Evolutionary conservation across 306 rosid species (phyloP).

Genomic region (Senna tora): DNA sequence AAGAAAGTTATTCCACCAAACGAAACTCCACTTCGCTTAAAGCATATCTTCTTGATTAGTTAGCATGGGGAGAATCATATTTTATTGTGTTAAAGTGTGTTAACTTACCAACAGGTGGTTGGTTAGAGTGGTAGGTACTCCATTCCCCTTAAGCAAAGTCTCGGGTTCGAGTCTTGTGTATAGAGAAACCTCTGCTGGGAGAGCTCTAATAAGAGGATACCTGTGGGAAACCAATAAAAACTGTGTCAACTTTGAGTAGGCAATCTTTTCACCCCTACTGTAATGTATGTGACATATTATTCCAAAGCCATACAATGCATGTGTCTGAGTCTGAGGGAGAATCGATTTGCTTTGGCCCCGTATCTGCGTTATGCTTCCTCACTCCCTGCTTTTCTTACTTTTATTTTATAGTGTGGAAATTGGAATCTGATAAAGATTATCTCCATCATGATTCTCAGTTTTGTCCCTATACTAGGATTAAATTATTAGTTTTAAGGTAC

Average conservation of each 20-base stretch:
- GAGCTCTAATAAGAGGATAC: too few relatives aligned
- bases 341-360: neutral
- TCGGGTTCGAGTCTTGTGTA: too few relatives aligned
- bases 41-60: conserved; percentile 13
- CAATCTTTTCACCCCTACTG: neutral
- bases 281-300: conserved; percentile 10
- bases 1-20: conserved; percentile 29
- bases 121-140: too few relatives aligned
- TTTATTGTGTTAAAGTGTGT: conserved; percentile 4
- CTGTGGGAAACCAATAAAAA: too few relatives aligned
- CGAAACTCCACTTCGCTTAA: conserved; percentile 8
- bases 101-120: too few relatives aligned
- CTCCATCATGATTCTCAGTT: neutral
- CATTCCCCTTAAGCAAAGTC: too few relatives aligned
- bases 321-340: neutral
- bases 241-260: neutral
- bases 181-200: too few relatives aligned
- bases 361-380: neutral
- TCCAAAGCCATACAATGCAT: neutral
- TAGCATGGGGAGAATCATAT: neutral
- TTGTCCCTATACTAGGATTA: neutral
- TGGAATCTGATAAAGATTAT: neutral
- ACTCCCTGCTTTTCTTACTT: neutral
- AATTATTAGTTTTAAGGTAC: neutral
- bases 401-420: neutral